A percentile compares a stretch with the other conserved stretches of the same genome.
phyloP scores from a whole-genome alignment of 805 yeast genomes.

The Lipomyces kockii region DNA sequence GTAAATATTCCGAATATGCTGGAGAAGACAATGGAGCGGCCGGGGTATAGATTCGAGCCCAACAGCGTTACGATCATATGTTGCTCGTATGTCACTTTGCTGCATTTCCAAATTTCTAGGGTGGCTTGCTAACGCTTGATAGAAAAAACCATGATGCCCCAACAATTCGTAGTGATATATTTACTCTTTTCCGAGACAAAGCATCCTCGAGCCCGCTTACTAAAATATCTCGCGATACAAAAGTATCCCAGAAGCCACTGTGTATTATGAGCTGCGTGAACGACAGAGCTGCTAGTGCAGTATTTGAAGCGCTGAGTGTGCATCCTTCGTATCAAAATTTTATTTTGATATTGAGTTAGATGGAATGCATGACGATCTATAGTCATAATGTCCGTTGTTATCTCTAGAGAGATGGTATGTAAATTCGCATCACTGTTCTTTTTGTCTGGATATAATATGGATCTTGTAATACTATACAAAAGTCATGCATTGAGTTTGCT shows the following conservation, averaged over 20 bases:
- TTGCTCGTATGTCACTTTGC: neutral
- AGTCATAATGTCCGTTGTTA: neutral
- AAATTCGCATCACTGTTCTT: too few relatives aligned
- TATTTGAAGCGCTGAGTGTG: neutral
- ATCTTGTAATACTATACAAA: too few relatives aligned
- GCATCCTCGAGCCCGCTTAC: neutral
- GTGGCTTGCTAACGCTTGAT: neutral
- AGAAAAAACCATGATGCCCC: neutral
- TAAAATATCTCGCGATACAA: neutral
- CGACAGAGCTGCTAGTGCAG: constrained; percentile 1
- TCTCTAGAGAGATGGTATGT: too few relatives aligned
- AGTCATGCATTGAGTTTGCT: too few relatives aligned
- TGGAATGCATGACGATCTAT: neutral
- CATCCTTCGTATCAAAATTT: neutral
- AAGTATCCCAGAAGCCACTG: neutral
- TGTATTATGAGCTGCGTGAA: neutral
- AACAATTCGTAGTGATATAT: neutral
- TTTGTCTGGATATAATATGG: too few relatives aligned
- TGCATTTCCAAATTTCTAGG: neutral
- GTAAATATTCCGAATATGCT: neutral
- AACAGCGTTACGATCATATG: neutral
- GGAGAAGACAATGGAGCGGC: neutral
- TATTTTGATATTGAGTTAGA: neutral
- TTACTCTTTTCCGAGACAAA: neutral
- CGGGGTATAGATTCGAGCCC: neutral